Base-by-base conservation (phyloP, 129 eudicot genomes). In the Flaveria bidentis region DNA sequence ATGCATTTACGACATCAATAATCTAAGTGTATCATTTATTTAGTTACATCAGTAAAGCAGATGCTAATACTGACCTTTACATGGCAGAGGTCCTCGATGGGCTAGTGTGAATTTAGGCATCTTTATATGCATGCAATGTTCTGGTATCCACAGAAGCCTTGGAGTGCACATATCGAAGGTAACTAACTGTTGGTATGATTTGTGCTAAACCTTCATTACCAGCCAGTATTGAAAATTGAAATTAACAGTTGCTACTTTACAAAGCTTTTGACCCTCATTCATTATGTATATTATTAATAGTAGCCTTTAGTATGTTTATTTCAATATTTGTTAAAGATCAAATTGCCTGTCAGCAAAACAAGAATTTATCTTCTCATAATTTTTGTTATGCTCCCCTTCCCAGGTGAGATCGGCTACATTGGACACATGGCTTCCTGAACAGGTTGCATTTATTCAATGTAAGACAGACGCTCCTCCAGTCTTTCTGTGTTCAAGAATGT, bases 401-500 rank as follows among this genome's bases (percentile, higher is more conserved):
- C 80, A 93, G 98, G 98, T 94, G 78, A 81, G 98, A 78, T 94
- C 98, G 67, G 97, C 96, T 52, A 91, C 96, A 52, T 90, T 94
- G 53, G 98, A 94, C 84, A 94, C 97, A 73, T 94, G 98, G 98
- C 98, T 94, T 72, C 98, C 98, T 2, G 98, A 94, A 72, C 97
- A 91, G 82, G 93, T 94, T 82, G 88, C 91, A 15, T 91, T 88
- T 73, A 89, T 94, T 75, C 96, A 85, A n/a, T 88, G 98, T 94
- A 88, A 91, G 96, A 76, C 49, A 64, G 69, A 39, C 46, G 50
- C 53, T 30, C 25, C 26, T 52, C 17, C 17, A 61, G 16, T 63
- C 25, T 58, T 58, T 4, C 39, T 6, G 50, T 55, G 58, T 58
- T 67, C 23, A 16, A 28, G 73, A 65, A n/a, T 56, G 45, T 44